Evolutionary conservation across 2,329 filamentous ascomycete species (phyloP).

Genomic region (Scleromitrula shiraiana): DNA sequence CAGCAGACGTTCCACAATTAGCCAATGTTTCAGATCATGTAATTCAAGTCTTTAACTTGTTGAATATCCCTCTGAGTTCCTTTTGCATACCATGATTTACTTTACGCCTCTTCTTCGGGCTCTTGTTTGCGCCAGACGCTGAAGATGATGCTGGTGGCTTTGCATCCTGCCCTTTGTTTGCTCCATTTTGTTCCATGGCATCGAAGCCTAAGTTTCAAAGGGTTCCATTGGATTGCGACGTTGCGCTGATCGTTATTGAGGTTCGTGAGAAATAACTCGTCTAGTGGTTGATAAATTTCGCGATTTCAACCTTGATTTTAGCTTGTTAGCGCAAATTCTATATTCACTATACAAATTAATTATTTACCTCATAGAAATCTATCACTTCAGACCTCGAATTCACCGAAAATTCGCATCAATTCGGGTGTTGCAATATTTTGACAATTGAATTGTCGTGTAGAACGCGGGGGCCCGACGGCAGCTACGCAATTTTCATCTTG

Average conservation of each 20-base stretch:
- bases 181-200: conserved; percentile 31
- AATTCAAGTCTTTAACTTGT: conserved; percentile 16
- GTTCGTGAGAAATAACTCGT: conserved; percentile 7
- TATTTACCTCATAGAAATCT: background rate
- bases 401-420: background rate
- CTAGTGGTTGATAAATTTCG: background rate
- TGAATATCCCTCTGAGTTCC: conserved; percentile 8
- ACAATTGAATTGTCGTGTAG: conserved; percentile 4
- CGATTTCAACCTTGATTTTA: conserved; percentile 3
- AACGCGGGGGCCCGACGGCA: conserved; percentile 5
- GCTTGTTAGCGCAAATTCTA: conserved; percentile 14
- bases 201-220: conserved; percentile 27
- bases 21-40: conserved; percentile 24
- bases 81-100: conserved; percentile 71
- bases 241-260: conserved; percentile 18
- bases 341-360: conserved; percentile 1
- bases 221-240: conserved; percentile 29
- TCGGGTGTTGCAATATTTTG: conserved; percentile 6
- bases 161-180: conserved; percentile 27
- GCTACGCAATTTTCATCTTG: conserved; percentile 8
- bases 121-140: conserved; percentile 36
- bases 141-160: conserved; percentile 28
- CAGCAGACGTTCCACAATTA: conserved; percentile 34
- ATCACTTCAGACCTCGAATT: background rate
- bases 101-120: conserved; percentile 78